Conservation (phyloP, 179 eudicot genomes). For the Beta lomatogona region DNA sequence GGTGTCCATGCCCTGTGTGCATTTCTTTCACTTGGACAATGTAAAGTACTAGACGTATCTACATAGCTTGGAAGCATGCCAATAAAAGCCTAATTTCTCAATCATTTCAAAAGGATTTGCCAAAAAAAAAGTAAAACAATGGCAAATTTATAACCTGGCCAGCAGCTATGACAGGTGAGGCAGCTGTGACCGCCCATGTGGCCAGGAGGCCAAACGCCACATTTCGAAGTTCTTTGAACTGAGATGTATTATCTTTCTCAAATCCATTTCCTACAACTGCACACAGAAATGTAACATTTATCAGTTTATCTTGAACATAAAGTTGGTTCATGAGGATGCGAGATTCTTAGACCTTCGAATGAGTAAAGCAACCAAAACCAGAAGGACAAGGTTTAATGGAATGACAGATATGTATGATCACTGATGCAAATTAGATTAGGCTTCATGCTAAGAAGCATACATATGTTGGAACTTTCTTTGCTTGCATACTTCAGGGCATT, state of each 20-base stretch:
- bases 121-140: background rate
- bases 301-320: background rate
- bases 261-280: constrained; percentile 33
- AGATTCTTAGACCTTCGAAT: background rate
- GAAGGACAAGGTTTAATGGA: background rate
- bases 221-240: constrained; percentile 36
- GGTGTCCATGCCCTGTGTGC: background rate
- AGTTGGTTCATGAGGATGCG: background rate
- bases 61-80: background rate
- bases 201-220: constrained; percentile 87
- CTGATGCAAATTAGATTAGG: background rate
- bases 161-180: constrained; percentile 83
- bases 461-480: background rate
- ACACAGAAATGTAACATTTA: background rate
- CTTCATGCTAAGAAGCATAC: background rate
- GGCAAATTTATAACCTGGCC: constrained; percentile 54
- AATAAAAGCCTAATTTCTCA: background rate
- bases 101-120: background rate
- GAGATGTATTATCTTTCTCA: constrained; percentile 28
- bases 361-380: background rate
- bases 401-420: background rate
- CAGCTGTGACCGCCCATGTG: constrained; percentile 72
- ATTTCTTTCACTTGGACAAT: background rate
- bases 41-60: background rate
- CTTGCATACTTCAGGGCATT: background rate